phyloP scores from a whole-genome alignment of 2,329 filamentous ascomycete species.

The Chrysoporthe deuterocubensis region DNA sequence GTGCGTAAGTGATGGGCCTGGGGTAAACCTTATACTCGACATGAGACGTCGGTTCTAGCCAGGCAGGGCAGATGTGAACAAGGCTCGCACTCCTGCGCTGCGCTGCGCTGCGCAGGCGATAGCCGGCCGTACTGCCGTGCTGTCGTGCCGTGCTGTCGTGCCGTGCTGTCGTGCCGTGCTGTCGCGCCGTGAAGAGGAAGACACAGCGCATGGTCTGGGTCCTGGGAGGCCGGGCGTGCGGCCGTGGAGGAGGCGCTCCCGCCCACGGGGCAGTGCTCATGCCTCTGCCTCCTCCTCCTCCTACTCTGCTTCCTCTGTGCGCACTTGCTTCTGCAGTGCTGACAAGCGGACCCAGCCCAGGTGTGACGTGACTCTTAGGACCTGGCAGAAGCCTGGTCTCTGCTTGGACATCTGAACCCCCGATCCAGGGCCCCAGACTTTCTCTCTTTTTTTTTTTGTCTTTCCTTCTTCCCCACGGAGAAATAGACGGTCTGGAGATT shows the following conservation, averaged over 20 bases:
- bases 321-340: background rate
- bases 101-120: no score
- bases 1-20: background rate
- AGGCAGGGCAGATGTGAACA: background rate
- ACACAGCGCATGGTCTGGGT: background rate
- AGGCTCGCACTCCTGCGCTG: no score
- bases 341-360: background rate
- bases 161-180: no score
- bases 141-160: no score
- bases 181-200: background rate
- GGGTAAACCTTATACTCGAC: background rate
- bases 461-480: background rate
- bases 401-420: background rate
- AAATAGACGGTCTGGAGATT: background rate
- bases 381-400: background rate
- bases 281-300: background rate
- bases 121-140: no score
- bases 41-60: background rate
- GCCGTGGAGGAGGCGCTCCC: background rate
- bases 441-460: background rate
- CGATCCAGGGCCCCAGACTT: background rate
- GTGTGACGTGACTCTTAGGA: slow-evolving; percentile 12
- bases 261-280: background rate
- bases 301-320: background rate
- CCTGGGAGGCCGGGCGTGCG: background rate